Base-by-base conservation (phyloP, 164 flowering plant genomes). In the Aristolochia californica region DNA sequence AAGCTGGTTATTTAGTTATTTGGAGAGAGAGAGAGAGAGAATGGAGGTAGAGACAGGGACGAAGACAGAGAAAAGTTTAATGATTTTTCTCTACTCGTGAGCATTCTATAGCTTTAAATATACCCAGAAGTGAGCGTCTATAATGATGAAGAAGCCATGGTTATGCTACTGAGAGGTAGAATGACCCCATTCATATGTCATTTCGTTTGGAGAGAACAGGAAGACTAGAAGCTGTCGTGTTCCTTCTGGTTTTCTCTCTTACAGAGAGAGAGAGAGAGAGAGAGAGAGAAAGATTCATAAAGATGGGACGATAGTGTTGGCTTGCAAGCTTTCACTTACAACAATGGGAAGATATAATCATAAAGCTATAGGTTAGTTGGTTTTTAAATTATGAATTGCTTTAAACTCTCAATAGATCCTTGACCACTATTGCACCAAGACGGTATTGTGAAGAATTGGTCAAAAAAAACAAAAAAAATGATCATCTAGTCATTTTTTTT, bases 301-400 rank as follows among this genome's bases (percentile, higher is more conserved):
- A 26, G 25, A 26, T 2, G 27, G 13, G 53, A 21, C 15, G 27
- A 9, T 26, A 49, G 22, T 23, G 53, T 50, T 50, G 53, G 53
- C 53, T 50, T 50, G 53, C 53, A 50, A 50, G 53, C 4, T 50
- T 50, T 50, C 53, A 13, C 23, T 50, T 50, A 34, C 40, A 34
- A 7, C 51, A 48, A 16, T 18, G 20, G 5, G 51, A 9, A n/a
- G 51, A 48, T 5, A 48, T 48, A 16, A 48, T 48, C 3, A 4
- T 48, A 2, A 22, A 48, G 2, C 51, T 48, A n/a, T 26, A 21
- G 2, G 53, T 50, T 23, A 14, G 27, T 21, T 50, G 12, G 13
- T 21, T 3, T 50, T 50, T 21, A 16, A 50, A 50, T 50, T 10
- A 50, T 5, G 4, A 15, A 50, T 22, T 22, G 53, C 14, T 47